A percentile compares a stretch with the other conserved stretches of the same genome.
These are phyloP conservation scores for Ophiostoma piceae DNA, from an alignment of 2,329 filamentous ascomycete genomes.

Conservation along the genomic window DNA sequence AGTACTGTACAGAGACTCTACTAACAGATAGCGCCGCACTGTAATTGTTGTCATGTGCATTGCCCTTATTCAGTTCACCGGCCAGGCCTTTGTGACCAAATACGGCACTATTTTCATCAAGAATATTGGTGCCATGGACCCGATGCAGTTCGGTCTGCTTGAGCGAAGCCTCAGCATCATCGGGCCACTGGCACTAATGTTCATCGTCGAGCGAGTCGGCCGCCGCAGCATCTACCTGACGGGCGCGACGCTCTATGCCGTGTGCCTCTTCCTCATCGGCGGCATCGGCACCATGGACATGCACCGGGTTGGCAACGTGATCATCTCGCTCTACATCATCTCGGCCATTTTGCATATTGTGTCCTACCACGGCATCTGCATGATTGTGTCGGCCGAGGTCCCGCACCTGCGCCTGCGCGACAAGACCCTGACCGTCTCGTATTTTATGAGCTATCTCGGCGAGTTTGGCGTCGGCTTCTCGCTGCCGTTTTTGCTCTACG, in stretches of 20 bases:
- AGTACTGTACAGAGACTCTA: not conserved
- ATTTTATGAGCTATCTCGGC: not conserved
- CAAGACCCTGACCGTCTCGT: not conserved
- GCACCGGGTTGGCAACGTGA: not conserved
- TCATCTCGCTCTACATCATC: not conserved
- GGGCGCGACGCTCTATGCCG: not conserved
- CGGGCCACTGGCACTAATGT: not conserved
- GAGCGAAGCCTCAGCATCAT: not conserved
- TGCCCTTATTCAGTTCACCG: not conserved
- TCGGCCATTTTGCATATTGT: not conserved
- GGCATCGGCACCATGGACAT: not conserved
- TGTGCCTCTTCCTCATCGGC: not conserved
- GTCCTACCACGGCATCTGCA: not conserved
- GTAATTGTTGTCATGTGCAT: not conserved
- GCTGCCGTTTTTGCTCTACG: not conserved
- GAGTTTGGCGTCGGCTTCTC: not conserved
- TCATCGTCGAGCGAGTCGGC: not conserved
- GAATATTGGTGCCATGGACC: not conserved
- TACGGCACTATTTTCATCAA: not conserved
- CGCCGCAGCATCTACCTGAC: not conserved
- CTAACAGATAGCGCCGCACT: not conserved
- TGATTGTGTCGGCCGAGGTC: not conserved
- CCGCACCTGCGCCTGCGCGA: not conserved
- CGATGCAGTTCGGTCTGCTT: not conserved
- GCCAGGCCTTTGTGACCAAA: not conserved